Base-by-base conservation (phyloP, 1,139 yeast species). In the Blastobotrys malaysiensis region DNA sequence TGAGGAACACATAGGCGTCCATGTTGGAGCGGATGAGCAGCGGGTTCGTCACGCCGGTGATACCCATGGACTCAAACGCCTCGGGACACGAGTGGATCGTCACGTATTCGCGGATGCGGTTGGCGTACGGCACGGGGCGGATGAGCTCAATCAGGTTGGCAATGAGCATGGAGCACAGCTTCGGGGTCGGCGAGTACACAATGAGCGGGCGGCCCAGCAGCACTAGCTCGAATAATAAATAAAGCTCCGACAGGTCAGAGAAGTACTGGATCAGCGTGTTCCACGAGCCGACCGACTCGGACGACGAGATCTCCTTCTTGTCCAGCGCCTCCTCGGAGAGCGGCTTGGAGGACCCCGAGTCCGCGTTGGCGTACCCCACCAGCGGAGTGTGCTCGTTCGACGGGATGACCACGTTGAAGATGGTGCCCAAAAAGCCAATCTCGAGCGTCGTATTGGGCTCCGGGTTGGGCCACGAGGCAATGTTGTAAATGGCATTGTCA, bases 391-490 rank as follows among this genome's bases (percentile, higher is more conserved):
- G 57, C 48, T 52, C 55, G 49, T 57, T 51, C 9, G 46, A 47
- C 7, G 61, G 61, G 21, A 55, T 53, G 19, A 55, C 52, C 7
- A 59, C 56, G 20, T 54, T 51, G 24, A 60, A 52, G 16, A 65
- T 59, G 16, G 59, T 50, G 7, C 70, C 70, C 44, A 67, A 55
- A 45, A 66, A 64, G 7, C 65, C 68, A 14, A 66, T 52, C 50
- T 65, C 67, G 20, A 60, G 51, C 26, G 50, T 48, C 18, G 57
- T 51, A 47, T 57, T 57, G 24, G 57, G 57, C 20, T 49, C 55
- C 3, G 63, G 63, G 21, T 60, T 58, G 5, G 68, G 69, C 71
- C 71, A 67, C 21, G 58, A 56, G 4, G 69, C 59, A 13, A 67
- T 64, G 48, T 64, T 61, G 39, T 58, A 59, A 24, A 67, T 57